These are phyloP conservation scores for Cyathus striatus DNA, from an alignment of 768 basidiomycete species.

Conservation along the genomic window DNA sequence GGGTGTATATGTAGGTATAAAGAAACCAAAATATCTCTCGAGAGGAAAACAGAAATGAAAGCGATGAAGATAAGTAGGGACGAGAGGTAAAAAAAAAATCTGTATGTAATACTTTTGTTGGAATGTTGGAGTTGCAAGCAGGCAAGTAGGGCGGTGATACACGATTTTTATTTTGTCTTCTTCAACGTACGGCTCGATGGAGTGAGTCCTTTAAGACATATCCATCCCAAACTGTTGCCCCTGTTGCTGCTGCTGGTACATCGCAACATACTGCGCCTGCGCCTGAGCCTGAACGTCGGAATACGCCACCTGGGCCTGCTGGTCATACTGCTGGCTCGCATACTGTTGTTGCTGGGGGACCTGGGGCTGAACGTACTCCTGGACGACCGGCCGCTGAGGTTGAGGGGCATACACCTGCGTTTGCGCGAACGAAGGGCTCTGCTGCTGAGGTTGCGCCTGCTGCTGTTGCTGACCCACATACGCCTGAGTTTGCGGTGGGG, in stretches of 20 bases:
- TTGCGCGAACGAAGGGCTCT: slow-evolving; percentile 15
- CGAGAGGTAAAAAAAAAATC: not conserved
- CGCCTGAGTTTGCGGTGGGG: slow-evolving; percentile 12
- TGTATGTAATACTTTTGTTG: not conserved
- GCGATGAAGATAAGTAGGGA: not conserved
- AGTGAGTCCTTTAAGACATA: not conserved
- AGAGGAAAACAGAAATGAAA: not conserved
- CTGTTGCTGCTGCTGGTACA: slow-evolving; percentile 8
- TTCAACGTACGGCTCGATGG: no score
- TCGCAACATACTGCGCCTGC: slow-evolving; percentile 1
- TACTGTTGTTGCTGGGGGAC: no score
- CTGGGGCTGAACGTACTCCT: no score
- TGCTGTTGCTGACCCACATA: slow-evolving; percentile 12
- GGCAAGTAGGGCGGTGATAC: not conserved
- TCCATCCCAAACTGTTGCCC: not conserved
- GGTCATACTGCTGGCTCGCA: slow-evolving; percentile 18
- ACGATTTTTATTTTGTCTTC: not conserved
- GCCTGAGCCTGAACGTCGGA: slow-evolving; percentile 5
- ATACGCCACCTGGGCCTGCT: slow-evolving; percentile 3
- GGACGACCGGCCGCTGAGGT: no score
- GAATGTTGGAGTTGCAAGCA: no score
- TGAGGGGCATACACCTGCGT: no score
- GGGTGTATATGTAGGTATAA: no score
- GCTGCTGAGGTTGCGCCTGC: slow-evolving; percentile 13
- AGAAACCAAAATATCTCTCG: not conserved